phyloP scores from a whole-genome alignment of 768 basidiomycete species.

The Collybiopsis confluens region DNA sequence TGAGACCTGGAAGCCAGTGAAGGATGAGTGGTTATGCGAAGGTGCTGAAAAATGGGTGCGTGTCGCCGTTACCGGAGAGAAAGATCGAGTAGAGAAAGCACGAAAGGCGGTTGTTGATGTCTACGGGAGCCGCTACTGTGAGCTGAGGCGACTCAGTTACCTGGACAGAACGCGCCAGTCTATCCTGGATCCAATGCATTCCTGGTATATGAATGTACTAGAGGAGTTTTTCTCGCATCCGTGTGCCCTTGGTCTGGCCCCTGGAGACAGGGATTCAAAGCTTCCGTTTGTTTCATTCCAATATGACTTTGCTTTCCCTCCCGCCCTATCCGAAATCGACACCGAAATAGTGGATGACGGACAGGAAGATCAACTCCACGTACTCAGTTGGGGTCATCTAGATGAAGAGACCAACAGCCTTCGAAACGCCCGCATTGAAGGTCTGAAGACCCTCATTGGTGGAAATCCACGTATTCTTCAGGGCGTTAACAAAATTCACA shows the following conservation, averaged over 20 bases:
- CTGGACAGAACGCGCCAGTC: slow-evolving; percentile 28
- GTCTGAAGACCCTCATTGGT: not conserved
- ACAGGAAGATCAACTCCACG: not conserved
- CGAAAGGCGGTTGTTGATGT: slow-evolving; percentile 15
- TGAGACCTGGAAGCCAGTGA: slow-evolving; percentile 13
- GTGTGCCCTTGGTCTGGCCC: not conserved
- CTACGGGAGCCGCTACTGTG: slow-evolving; percentile 23
- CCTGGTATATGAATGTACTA: not conserved
- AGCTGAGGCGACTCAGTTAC: slow-evolving; percentile 28
- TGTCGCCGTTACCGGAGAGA: slow-evolving; percentile 11
- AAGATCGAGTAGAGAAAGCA: not conserved
- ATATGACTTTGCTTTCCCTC: not conserved
- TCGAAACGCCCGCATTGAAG: not conserved
- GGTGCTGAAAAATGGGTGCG: slow-evolving; percentile 18
- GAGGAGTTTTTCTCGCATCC: not conserved
- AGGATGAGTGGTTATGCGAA: slow-evolving; percentile 9
- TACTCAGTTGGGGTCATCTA: not conserved
- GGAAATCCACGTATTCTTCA: not conserved
- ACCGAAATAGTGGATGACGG: not conserved
- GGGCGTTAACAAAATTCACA: not conserved
- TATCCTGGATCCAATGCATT: slow-evolving; percentile 35
- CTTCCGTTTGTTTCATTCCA: not conserved
- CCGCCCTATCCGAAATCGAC: not conserved
- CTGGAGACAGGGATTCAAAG: not conserved
- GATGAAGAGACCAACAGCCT: too few relatives aligned